Conservation (phyloP, 2,329 filamentous ascomycete genomes). For the Parastagonospora nodorum region DNA sequence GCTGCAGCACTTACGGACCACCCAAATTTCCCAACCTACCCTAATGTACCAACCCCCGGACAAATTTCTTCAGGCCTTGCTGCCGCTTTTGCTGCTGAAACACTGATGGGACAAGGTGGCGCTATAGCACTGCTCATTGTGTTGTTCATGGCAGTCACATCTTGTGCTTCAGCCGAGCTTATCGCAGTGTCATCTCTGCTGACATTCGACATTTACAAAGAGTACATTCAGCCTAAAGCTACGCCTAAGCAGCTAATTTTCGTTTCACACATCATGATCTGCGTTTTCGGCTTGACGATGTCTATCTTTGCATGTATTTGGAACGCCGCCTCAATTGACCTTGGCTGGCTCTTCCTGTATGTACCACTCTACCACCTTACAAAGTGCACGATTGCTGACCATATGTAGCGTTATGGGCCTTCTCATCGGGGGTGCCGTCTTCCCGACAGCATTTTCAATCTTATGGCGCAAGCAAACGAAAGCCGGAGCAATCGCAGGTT, state of each 20-base stretch:
- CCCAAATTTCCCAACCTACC: constrained; percentile 52
- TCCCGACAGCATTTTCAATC: constrained; percentile 46
- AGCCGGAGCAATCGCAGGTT: constrained; percentile 40
- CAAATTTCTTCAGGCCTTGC: constrained; percentile 38
- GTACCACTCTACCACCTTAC: not conserved
- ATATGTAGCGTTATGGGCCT: constrained; percentile 45
- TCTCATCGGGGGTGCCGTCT: constrained; percentile 50
- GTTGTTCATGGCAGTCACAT: constrained; percentile 44
- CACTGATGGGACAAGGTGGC: constrained; percentile 35
- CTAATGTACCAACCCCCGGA: constrained; percentile 29
- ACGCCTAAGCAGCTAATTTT: constrained; percentile 44
- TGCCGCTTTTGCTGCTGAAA: constrained; percentile 35
- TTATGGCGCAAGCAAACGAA: constrained; percentile 44
- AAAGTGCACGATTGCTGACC: constrained; percentile 9
- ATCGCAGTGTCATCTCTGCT: constrained; percentile 49
- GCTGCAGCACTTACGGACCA: constrained; percentile 52
- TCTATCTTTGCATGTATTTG: constrained; percentile 47
- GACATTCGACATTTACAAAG: constrained; percentile 53
- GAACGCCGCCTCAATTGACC: constrained; percentile 46
- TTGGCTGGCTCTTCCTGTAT: constrained; percentile 48
- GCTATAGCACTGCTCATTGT: constrained; percentile 36
- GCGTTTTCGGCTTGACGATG: constrained; percentile 48
- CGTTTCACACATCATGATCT: constrained; percentile 48
- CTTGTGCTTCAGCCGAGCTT: constrained; percentile 46
- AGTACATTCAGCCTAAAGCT: constrained; percentile 47